A percentile compares a stretch with the other conserved stretches of the same genome.
Evolutionary conservation across 805 yeast species (phyloP).

Genomic region (Kluyveromyces siamensis): DNA sequence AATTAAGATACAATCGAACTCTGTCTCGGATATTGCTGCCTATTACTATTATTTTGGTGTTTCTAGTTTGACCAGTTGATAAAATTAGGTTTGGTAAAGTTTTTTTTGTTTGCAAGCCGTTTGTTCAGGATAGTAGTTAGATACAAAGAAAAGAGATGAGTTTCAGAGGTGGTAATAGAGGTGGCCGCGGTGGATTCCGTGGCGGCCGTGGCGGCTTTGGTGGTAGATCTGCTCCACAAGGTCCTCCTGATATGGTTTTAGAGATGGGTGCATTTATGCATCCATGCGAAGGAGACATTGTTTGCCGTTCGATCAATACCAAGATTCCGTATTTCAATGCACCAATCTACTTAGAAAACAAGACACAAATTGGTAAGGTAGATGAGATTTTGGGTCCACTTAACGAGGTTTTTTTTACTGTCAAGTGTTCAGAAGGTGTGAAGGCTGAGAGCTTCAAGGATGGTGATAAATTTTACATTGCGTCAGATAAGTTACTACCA

Average conservation of each 20-base stretch:
- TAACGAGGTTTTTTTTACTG: conserved; percentile 95
- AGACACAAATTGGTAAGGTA: conserved; percentile 92
- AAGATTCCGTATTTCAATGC: conserved; percentile 98
- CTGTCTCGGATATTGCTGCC: not conserved
- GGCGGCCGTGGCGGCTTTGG: conserved; percentile 46
- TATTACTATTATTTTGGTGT: not conserved
- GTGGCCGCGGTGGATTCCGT: conserved; percentile 32
- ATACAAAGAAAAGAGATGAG: conserved; percentile 25
- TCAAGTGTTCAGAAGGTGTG: conserved; percentile 93
- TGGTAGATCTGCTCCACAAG: conserved; percentile 69
- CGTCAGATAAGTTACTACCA: conserved; percentile 91
- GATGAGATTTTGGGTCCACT: conserved; percentile 97
- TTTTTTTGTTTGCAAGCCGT: not conserved
- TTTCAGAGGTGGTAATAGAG: conserved; percentile 34
- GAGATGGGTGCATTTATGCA: conserved; percentile 93
- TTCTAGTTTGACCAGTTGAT: not conserved
- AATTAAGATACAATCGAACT: not conserved
- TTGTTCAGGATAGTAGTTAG: not conserved
- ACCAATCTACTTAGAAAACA: conserved; percentile 93
- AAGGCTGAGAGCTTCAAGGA: conserved; percentile 87
- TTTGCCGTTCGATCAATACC: conserved; percentile 88
- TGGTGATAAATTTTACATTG: conserved; percentile 94
- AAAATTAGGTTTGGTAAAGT: conserved; percentile 6
- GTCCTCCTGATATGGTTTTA: conserved; percentile 91
- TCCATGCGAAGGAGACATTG: conserved; percentile 94